Base-by-base conservation (phyloP, 1,284 basidiomycete species). In the Vanrija humicola region DNA sequence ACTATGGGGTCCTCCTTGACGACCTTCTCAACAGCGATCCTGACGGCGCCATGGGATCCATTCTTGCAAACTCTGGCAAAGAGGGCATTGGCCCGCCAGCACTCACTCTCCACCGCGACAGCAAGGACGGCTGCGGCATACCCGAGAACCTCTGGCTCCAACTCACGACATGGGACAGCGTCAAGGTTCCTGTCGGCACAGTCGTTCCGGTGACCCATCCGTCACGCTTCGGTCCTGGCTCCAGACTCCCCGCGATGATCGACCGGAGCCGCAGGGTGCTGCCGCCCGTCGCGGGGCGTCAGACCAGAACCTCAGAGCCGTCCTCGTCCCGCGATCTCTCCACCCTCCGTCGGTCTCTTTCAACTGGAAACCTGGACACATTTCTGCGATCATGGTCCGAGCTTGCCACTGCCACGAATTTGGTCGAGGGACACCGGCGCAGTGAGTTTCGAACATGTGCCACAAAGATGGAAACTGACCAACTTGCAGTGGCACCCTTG, bases 121-220 rank as follows among this genome's bases (percentile, higher is more conserved):
- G 50, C 48, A 63, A 57, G 15, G 67, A 71, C 16, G 73, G 73
- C 1, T 70, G 68, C 46, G 71, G 73, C n/a, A 73, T 75, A 25
- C 73, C 73, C 0, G 71, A 72, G 43, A 54, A 59, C 23, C 57
- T 65, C 39, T 70, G 70, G 64, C 6, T 59, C 0, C 46, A 43
- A 10, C 49, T 62, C 2, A 43, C 48, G 1, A 25, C 49, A 1
- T 59, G 56, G 52, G 54, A 52, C 6, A 52, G 46, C 15, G 60
- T 62, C 44, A 62, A 62, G 47, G 57, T 62, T 8, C 61, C 56
- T 5, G 45, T 59, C 8, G 61, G 61, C 3, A 44, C 57, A 0
- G 50, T 59, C 12, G 25, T 56, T 0, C 58, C 51, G 8, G 23
- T 34, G 14, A 34, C 34, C 14, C 34, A 34, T 14, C 34, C 34